Evolutionary conservation across 441 rosid genomes (phyloP).

Genomic region (Aquilaria agallochum): DNA sequence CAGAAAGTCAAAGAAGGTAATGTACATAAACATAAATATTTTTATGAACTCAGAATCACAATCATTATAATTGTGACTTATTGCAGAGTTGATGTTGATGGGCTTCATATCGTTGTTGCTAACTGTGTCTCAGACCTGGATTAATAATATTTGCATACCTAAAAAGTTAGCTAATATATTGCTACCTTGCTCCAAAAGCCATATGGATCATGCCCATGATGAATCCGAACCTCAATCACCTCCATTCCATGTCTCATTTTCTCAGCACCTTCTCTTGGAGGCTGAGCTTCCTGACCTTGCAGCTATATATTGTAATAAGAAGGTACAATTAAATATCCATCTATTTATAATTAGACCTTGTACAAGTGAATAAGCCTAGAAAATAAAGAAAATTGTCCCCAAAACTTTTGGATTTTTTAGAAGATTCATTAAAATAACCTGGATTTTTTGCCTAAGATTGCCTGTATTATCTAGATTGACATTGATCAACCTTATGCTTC

Average conservation of each 20-base stretch:
- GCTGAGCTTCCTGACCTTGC: constrained; percentile 6
- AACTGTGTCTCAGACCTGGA: constrained; percentile 38
- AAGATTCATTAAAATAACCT: no score
- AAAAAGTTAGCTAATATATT: constrained; percentile 29
- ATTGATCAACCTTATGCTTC: background rate
- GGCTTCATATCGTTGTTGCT: constrained; percentile 58
- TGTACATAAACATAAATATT: background rate
- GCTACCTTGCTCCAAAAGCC: constrained; percentile 48
- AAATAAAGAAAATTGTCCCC: no score
- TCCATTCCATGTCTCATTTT: constrained; percentile 30
- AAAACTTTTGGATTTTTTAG: no score
- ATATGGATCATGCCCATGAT: background rate
- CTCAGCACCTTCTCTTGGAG: constrained; percentile 50
- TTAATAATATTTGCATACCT: constrained; percentile 42
- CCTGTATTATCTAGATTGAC: background rate
- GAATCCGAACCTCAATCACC: constrained; percentile 11
- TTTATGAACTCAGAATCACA: background rate
- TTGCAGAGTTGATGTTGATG: constrained; percentile 56
- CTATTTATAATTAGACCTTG: background rate
- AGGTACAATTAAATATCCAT: constrained; percentile 23
- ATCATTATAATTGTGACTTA: background rate
- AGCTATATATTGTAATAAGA: constrained; percentile 19
- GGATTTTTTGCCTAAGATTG: no score
- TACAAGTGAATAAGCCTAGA: background rate
- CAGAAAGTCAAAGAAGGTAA: constrained; percentile 77